Evolutionary conservation across 176 grass and related monocot species (phyloP), one percentile per base, ranked within the genome.

Genomic region (Aegilops tauschii): DNA sequence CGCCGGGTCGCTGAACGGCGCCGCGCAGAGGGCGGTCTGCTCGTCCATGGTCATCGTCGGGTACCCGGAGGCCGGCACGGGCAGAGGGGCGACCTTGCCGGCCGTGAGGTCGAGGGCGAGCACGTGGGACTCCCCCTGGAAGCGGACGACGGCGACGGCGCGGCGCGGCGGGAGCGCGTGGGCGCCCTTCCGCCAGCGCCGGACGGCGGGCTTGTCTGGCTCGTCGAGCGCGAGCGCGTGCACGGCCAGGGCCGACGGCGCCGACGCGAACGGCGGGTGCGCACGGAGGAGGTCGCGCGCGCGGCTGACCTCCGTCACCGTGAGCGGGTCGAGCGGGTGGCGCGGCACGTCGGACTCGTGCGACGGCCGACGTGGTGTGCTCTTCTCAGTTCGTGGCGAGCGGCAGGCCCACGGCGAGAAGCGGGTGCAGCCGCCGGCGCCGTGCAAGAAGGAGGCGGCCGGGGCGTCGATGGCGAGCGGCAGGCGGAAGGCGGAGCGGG

Each of bases 41-140:
- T 98, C 96, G 23, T 98, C 93, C 71, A 94, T 85, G 84, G 83
- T 95, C 91, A 98, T 90, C 21, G 79, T 89, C 16, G 96, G 96
- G 81, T 91, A 98, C 0, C 96, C 96, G 1, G 92, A 89, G 0
- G 85, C 86, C 0, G 96, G 86, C 30, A 64, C 80, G 2, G 90
- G 92, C 29, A 90, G 87, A 13, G 79, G 63, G 5, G 69, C 65
- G 45, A 98, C 90, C 1, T 68, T 10, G 5, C 87, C 83, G 5
- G 21, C 70, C 2, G 40, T 69, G 10, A 98, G 86, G 70, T 98
- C 88, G 12, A 95, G 34, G n/a, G 78, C 80, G 62, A 98, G 85
- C 34, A 90, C 74, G 56, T 88, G 80, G 5, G 88, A 14, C 80
- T 69, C 67, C 42, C 83, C 65, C 8, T 74, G 86, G 81, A 89